Evolutionary conservation across 208 protist genomes (phyloP).

Genomic region (Crithidia brevicula): DNA sequence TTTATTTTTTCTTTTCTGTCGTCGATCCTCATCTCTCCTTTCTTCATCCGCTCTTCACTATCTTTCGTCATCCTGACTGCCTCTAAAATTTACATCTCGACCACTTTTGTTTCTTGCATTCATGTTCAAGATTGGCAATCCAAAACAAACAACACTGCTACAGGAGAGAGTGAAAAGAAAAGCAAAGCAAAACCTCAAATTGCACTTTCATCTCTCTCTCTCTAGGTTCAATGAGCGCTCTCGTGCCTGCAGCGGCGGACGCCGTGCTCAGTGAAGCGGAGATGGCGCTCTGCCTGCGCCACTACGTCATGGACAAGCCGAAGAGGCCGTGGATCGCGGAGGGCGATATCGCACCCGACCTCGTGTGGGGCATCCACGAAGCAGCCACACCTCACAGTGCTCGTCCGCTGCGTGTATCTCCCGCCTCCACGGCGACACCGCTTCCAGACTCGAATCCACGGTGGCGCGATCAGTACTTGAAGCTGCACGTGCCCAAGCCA

Average conservation of each 20-base stretch:
- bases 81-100: too few species aligned
- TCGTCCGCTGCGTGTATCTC: too few species aligned
- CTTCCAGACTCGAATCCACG: neutral
- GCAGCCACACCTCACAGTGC: neutral
- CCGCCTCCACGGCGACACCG: slow-evolving; percentile 1
- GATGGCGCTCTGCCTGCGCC: slow-evolving; percentile 22
- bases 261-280: slow-evolving; percentile 22
- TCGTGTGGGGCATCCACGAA: slow-evolving; percentile 23
- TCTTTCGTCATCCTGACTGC: slow-evolving; percentile 5
- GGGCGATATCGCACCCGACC: slow-evolving; percentile 14
- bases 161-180: too few species aligned
- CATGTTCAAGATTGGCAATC: too few species aligned
- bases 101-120: slow-evolving; percentile 5
- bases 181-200: neutral
- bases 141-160: too few species aligned
- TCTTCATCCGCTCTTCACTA: neutral
- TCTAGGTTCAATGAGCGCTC: slow-evolving; percentile 1
- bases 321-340: slow-evolving; percentile 19
- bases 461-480: slow-evolving; percentile 22
- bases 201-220: neutral
- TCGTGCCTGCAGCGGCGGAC: slow-evolving; percentile 10
- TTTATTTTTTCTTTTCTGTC: slow-evolving; percentile 19
- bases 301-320: slow-evolving; percentile 6
- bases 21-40: too few species aligned
- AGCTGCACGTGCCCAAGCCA: neutral